These are phyloP conservation scores for Boletus sp. DNA, from an alignment of 1,284 basidiomycete species.

Conservation along the genomic window DNA sequence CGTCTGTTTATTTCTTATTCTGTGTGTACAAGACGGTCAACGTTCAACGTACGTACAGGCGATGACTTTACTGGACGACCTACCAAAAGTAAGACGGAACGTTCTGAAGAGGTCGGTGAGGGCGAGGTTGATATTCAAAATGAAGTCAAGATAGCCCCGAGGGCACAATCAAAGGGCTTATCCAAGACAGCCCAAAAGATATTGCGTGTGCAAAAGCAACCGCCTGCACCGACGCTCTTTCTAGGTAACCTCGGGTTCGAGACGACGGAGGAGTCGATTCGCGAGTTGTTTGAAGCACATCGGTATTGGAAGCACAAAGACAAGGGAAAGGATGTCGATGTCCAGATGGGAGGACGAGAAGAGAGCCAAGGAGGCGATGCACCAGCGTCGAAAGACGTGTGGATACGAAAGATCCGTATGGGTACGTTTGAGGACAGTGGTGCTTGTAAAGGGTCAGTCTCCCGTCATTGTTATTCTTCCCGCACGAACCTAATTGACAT, in stretches of 20 bases:
- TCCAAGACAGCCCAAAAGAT: constrained; percentile 86
- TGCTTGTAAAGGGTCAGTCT: constrained; percentile 86
- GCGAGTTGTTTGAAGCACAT: constrained; percentile 73
- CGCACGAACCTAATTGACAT: constrained; percentile 22
- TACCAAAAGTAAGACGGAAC: constrained; percentile 24
- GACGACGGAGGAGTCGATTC: constrained; percentile 78
- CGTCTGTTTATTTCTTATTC: constrained; percentile 25
- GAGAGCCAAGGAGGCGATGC: neutral
- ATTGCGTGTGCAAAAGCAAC: constrained; percentile 79
- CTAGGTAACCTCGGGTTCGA: constrained; percentile 89
- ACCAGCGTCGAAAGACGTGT: constrained; percentile 48
- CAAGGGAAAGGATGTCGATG: constrained; percentile 24
- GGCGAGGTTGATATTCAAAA: constrained; percentile 37
- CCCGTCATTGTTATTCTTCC: neutral
- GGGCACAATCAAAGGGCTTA: constrained; percentile 40
- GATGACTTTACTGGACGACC: constrained; percentile 75
- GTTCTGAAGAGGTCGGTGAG: constrained; percentile 3
- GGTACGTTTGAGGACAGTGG: constrained; percentile 97
- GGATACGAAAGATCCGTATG: constrained; percentile 89
- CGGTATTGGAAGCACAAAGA: constrained; percentile 31
- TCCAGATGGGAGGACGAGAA: constrained; percentile 24
- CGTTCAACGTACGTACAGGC: constrained; percentile 47
- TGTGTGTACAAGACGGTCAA: constrained; percentile 23
- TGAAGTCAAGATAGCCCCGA: constrained; percentile 32
- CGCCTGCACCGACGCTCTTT: constrained; percentile 84